Evolutionary conservation across 768 basidiomycete genomes (phyloP), one percentile per base, ranked within the genome.

Genomic region (Lactifluus echinatus): DNA sequence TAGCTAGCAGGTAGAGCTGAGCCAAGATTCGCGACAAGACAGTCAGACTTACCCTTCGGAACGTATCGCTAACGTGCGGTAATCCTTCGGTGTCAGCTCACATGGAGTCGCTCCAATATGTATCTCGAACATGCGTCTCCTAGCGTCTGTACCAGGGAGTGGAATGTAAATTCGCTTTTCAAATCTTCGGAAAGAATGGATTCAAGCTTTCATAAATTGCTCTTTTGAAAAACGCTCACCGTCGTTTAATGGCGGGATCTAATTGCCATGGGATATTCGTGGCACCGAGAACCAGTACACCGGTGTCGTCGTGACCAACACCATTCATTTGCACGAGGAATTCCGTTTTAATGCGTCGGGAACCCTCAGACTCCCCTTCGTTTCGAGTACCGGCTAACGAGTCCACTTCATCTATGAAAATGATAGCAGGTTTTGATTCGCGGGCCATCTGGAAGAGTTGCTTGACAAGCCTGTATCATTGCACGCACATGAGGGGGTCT

Each of bases 221-320:
- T 48, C 10, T 46, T 40, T 5, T 2, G 15, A 43, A 21, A 26
- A 29, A 29, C 37, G 68, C 79, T 61, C 52, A 88, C 83, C 95
- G 83, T 68, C 96, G 87, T 71, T 97, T 98, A 74, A 97, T 97
- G 43, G 95, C 95, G 61, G 90, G 88, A 68, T 98, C 95, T 45
- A 97, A 79, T 68, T 93, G 90, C 95, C 95, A 98, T 2, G 96
- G 96, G 51, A 98, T 96, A 64, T 99, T 99, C 4, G 96, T 99
- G 8, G 96, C 96, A 29, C 94, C 96, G 21, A 99, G 79, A 8
- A 98, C 93, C 19, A 99, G 79, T 0, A 99, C 91, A 8, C 96
- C 96, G 0, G 89, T 89, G 70, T 96, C 94, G 58, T 99, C 96
- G 66, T 97, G 92, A 0, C 96, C 96, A 2, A 98, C 95, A 39